Conservation (phyloP, 495 filamentous ascomycete species). For the Choiromyces venosus region DNA sequence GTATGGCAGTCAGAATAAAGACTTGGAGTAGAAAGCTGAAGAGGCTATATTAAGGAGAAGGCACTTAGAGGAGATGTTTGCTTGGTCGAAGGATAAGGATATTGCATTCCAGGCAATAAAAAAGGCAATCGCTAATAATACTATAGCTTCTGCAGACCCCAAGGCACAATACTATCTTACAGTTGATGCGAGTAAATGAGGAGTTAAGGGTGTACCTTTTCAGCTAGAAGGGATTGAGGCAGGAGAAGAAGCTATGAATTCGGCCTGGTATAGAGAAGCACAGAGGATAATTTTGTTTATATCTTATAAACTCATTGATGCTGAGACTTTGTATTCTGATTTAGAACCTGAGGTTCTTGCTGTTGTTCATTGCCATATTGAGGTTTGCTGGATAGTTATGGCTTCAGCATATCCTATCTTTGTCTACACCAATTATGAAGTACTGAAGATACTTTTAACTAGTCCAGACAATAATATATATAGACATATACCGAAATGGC, state of each 20-base stretch:
- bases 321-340: conserved; percentile 3
- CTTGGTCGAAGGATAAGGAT: no score
- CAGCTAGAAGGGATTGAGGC: no score
- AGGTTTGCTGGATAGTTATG: conserved; percentile 7
- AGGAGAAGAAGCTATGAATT: neutral
- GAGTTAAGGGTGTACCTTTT: conserved; percentile 4
- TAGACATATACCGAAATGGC: neutral
- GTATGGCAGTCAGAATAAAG: no score
- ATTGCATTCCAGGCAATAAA: no score
- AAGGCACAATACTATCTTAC: conserved; percentile 6
- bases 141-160: no score
- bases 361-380: conserved; percentile 2
- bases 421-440: conserved; percentile 10
- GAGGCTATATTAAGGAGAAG: no score
- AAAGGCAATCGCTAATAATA: no score
- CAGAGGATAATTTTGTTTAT: conserved; percentile 7
- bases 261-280: neutral
- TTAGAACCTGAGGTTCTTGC: neutral
- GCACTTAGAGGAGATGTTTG: no score
- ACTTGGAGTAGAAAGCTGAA: no score
- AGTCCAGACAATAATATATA: neutral
- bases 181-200: neutral
- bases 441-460: neutral
- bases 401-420: no score
- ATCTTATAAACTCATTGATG: conserved; percentile 1